Conservation (phyloP, 352 stramenopile species). For the Phytophthora pini region DNA sequence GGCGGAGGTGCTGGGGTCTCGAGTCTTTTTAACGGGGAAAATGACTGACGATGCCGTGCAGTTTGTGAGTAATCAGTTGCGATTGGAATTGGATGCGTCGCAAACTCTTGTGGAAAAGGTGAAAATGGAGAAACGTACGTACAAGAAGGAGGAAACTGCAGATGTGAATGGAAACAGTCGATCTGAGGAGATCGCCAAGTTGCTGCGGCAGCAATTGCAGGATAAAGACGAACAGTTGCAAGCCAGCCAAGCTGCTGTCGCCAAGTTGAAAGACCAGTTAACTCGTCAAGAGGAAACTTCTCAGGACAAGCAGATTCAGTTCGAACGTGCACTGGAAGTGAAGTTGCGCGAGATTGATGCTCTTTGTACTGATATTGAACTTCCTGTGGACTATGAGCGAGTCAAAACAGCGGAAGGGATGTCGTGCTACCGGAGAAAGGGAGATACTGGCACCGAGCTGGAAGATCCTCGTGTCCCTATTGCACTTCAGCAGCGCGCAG, state of each 20-base stretch:
- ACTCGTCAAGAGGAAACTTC: slow-evolving; percentile 53
- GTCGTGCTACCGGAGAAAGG: slow-evolving; percentile 53
- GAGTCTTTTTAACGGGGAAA: slow-evolving; percentile 42
- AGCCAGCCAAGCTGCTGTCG: slow-evolving; percentile 39
- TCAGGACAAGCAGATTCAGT: slow-evolving; percentile 42
- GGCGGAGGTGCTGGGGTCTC: slow-evolving; percentile 38
- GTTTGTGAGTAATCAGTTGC: slow-evolving; percentile 42
- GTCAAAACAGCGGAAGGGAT: slow-evolving; percentile 59
- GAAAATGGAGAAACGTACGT: slow-evolving; percentile 18
- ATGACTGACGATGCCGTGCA: slow-evolving; percentile 41
- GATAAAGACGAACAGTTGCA: slow-evolving; percentile 44
- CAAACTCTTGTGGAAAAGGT: slow-evolving; percentile 32
- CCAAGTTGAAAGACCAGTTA: slow-evolving; percentile 54
- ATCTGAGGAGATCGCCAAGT: slow-evolving; percentile 15
- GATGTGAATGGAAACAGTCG: slow-evolving; percentile 1
- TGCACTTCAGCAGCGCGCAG: slow-evolving; percentile 26
- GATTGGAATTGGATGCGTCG: slow-evolving; percentile 33
- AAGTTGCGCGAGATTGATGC: slow-evolving; percentile 65
- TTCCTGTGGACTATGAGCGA: slow-evolving; percentile 50
- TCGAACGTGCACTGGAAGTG: slow-evolving; percentile 55
- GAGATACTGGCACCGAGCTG: slow-evolving; percentile 39
- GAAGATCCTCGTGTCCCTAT: slow-evolving; percentile 65
- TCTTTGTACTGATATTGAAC: slow-evolving; percentile 54
- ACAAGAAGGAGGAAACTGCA: slow-evolving; percentile 10
- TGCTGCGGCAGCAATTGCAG: slow-evolving; percentile 42